phyloP scores from a whole-genome alignment of 2,329 filamentous ascomycete species.

The Cercospora sojina region DNA sequence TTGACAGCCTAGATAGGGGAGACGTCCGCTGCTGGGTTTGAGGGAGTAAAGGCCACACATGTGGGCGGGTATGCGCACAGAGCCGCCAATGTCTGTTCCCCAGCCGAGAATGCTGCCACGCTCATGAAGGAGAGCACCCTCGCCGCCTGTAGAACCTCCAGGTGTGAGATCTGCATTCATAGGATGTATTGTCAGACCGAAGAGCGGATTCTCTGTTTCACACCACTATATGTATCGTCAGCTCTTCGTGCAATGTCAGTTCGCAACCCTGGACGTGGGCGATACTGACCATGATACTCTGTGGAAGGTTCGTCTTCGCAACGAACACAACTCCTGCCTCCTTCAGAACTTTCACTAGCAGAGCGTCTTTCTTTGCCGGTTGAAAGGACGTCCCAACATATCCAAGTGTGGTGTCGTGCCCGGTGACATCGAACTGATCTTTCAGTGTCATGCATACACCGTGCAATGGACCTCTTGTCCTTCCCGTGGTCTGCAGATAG shows the following conservation, averaged over 20 bases:
- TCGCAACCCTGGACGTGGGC: background rate
- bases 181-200: slow-evolving; percentile 52
- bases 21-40: slow-evolving; percentile 53
- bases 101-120: slow-evolving; percentile 49
- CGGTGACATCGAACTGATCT: slow-evolving; percentile 58
- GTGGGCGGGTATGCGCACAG: slow-evolving; percentile 50
- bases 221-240: slow-evolving; percentile 45
- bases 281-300: slow-evolving; percentile 50
- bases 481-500: slow-evolving; percentile 50
- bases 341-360: slow-evolving; percentile 52
- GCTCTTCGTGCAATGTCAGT: background rate
- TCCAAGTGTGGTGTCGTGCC: slow-evolving; percentile 52
- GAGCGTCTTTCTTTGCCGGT: slow-evolving; percentile 52
- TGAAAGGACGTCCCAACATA: slow-evolving; percentile 53
- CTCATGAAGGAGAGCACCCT: slow-evolving; percentile 44
- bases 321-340: slow-evolving; percentile 54
- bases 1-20: slow-evolving; percentile 59
- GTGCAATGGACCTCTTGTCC: slow-evolving; percentile 35
- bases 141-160: slow-evolving; percentile 51
- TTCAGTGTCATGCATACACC: slow-evolving; percentile 51
- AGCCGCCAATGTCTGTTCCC: slow-evolving; percentile 56
- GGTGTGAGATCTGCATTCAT: slow-evolving; percentile 45
- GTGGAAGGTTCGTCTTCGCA: slow-evolving; percentile 54
- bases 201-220: slow-evolving; percentile 56
- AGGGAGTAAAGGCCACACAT: slow-evolving; percentile 53